phyloP scores from a whole-genome alignment of 345 rosid genomes.

The thale cress (Arabidopsis thaliana) region DNA sequence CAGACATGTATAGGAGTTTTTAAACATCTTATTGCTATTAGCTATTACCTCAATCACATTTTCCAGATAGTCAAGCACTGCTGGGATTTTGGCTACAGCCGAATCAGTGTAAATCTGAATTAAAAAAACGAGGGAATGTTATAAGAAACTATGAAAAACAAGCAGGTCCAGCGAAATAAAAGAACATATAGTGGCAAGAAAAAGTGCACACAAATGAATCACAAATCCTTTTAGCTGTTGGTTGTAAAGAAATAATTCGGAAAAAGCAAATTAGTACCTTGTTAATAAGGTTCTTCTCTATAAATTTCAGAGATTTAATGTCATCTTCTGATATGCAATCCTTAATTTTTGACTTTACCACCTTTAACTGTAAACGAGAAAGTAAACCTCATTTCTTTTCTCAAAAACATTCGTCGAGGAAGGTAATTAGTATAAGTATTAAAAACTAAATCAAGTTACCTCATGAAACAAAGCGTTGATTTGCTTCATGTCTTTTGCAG shows the following conservation, averaged over 20 bases:
- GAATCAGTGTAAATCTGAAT: constrained; percentile 89
- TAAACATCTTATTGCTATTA: constrained; percentile 12
- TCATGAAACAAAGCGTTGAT: constrained; percentile 82
- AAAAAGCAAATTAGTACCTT: constrained; percentile 55
- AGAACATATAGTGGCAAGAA: constrained; percentile 17
- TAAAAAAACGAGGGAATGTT: constrained; percentile 27
- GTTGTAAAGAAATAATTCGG: constrained; percentile 13
- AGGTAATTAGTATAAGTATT: constrained; percentile 12
- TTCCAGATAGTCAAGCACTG: constrained; percentile 83
- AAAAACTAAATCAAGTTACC: constrained; percentile 54
- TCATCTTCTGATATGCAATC: constrained; percentile 77
- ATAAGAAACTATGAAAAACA: constrained; percentile 22
- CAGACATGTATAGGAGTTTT: constrained; percentile 8
- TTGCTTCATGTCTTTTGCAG: constrained; percentile 78
- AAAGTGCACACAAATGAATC: constrained; percentile 7
- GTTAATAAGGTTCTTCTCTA: constrained; percentile 81
- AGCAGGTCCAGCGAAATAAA: constrained; percentile 11
- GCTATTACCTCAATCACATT: constrained; percentile 77
- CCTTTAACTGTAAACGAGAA: constrained; percentile 64
- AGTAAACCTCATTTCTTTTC: constrained; percentile 27
- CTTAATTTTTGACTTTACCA: constrained; percentile 69
- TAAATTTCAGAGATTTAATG: constrained; percentile 68
- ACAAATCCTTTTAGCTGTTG: constrained; percentile 17
- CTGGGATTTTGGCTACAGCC: constrained; percentile 91
- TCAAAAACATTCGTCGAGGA: constrained; percentile 26